phyloP scores from a whole-genome alignment of 2,329 filamentous ascomycete species.

The Neobulgaria alba region DNA sequence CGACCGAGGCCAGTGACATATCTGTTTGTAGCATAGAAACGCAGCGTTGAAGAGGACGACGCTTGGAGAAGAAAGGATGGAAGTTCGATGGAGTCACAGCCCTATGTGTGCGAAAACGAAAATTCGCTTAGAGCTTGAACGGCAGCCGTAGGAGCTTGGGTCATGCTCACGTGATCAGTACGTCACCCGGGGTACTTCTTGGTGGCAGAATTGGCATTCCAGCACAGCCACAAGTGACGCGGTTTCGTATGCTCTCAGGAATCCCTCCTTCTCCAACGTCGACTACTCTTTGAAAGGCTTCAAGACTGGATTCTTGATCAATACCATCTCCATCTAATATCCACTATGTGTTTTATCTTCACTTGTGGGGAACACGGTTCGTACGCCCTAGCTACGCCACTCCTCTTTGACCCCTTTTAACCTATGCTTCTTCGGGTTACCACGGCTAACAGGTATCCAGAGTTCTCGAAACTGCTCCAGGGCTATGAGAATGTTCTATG shows the following conservation, averaged over 20 bases:
- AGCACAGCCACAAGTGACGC: not conserved
- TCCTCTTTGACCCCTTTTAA: not conserved
- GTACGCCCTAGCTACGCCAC: slow-evolving; percentile 4
- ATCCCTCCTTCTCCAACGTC: too few species aligned
- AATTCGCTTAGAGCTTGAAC: slow-evolving; percentile 5
- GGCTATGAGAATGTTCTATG: slow-evolving; percentile 54
- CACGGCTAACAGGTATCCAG: slow-evolving; percentile 16
- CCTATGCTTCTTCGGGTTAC: slow-evolving; percentile 2
- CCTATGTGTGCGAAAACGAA: not conserved
- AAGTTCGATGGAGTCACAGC: slow-evolving; percentile 11
- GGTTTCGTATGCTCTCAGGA: too few species aligned
- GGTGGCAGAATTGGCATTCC: slow-evolving; percentile 1
- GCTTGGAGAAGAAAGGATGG: slow-evolving; percentile 44
- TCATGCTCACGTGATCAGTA: slow-evolving; percentile 1
- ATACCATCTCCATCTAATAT: not conserved
- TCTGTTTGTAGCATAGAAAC: slow-evolving; percentile 90
- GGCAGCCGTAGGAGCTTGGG: slow-evolving; percentile 1
- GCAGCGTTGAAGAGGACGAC: slow-evolving; percentile 84
- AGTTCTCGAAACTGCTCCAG: slow-evolving; percentile 30
- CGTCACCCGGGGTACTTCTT: not conserved
- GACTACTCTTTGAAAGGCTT: too few species aligned
- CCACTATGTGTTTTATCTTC: slow-evolving; percentile 27
- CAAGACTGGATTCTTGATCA: too few species aligned
- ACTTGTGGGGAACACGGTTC: slow-evolving; percentile 29
- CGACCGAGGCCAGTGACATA: slow-evolving; percentile 30